Evolutionary conservation across 345 rosid genomes (phyloP), one percentile per base, ranked within the genome.

Genomic region (Euclidium syriacum): DNA sequence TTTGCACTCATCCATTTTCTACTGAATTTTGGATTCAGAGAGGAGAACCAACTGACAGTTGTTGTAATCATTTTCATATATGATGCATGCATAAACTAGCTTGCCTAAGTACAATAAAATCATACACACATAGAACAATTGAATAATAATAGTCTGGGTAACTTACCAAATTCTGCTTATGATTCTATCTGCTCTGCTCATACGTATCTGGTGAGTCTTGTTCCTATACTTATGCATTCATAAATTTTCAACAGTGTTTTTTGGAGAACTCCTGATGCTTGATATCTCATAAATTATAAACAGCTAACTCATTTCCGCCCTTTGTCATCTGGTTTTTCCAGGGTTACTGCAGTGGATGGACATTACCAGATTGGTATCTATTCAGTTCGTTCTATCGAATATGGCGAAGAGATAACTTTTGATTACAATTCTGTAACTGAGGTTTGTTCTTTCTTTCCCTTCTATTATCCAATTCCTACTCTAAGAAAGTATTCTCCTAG

Each of bases 351-450:
- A 29, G 99, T 95, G 14, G 92, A 75, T 81, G 99, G 99, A 67
- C 92, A 85, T 55, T 95, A 95, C 72, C 99, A 90, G 80, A 95
- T 95, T 76, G 99, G 99, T 41, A 95, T 95, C 52, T 95, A 95
- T 43, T 68, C 92, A 27, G 80, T 88, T 10, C 87, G 94, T 18
- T 75, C 76, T 70, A 90, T 95, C 77, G 96, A 77, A 66, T 70
- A 73, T 65, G 97, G 96, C 25, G 97, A 95, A 76, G 99, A 95
- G 85, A 85, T 95, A 59, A 90, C 99, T 20, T 95, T 95, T 65
- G 99, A 95, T 75, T 95, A 95, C 70, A 90, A 95, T 69, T 95
- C 99, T 33, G 97, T 95, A 42, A 95, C 99, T 49, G 99, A 95
- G 96, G 99, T 88, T 46, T 59, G 72, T 74, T 65, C 58, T 36